Percentiles rank a stretch among this genome's conserved stretches.
Evolutionary conservation across 495 filamentous ascomycete species (phyloP).

Genomic region (Hypoxylon fragiforme): DNA sequence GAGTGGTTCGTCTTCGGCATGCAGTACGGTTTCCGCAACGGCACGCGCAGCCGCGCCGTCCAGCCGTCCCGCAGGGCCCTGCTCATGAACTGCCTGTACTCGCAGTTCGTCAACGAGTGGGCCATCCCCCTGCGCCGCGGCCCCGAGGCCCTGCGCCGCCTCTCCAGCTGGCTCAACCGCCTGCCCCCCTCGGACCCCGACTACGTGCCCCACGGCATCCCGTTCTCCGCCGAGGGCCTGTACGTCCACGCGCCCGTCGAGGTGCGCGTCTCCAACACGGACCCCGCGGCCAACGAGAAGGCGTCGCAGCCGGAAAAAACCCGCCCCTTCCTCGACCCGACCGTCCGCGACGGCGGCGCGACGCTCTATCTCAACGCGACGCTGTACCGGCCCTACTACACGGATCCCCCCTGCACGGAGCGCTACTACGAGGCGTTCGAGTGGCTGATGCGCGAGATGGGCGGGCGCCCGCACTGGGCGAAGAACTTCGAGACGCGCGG

Average conservation of each 20-base stretch:
- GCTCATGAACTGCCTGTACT: conserved; percentile 95
- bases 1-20: conserved; percentile 96
- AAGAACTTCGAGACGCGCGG: conserved; percentile 80
- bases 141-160: conserved; percentile 81
- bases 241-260: conserved; percentile 94
- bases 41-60: conserved; percentile 67
- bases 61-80: conserved; percentile 78
- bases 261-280: conserved; percentile 84
- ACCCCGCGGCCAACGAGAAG: conserved; percentile 45
- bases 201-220: conserved; percentile 69
- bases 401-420: conserved; percentile 72
- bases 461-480: conserved; percentile 93
- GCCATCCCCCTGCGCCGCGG: conserved; percentile 87
- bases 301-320: conserved; percentile 41
- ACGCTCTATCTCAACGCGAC: conserved; percentile 96
- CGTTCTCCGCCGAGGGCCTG: conserved; percentile 73
- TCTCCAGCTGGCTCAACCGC: conserved; percentile 83
- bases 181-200: conserved; percentile 52
- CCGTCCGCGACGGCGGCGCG: conserved; percentile 60
- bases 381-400: conserved; percentile 85
- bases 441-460: conserved; percentile 89
- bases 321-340: conserved; percentile 79
- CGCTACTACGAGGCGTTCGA: conserved; percentile 95
- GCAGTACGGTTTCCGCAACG: conserved; percentile 86
- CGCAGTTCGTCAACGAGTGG: conserved; percentile 98